Base-by-base conservation (phyloP, 2,329 filamentous ascomycete species). In the Verticillium longisporum region DNA sequence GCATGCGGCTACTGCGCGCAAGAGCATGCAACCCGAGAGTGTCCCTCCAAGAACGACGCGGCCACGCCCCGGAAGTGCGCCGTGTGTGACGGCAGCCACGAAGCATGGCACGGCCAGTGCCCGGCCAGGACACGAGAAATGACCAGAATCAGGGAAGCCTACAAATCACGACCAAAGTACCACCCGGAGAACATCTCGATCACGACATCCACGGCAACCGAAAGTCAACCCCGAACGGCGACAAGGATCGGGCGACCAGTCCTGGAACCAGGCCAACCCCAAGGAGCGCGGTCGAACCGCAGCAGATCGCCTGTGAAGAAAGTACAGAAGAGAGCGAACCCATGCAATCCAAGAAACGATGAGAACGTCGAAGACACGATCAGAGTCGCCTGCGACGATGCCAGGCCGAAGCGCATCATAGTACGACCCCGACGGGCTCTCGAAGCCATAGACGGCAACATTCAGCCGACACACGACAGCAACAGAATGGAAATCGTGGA, bases 1-100 rank as follows among this genome's bases (percentile, higher is more conserved):
- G 54, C 21, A 64, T 62, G 54, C 56, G 58, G 61, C 59, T 62
- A 62, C 57, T 62, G 18, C 33, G 41, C 41, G 34, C 37, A 60
- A 60, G 38, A 57, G 56, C 6, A 60, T 18, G 3, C n/a, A 32
- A 60, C 31, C 59, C 31, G 21, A 37, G 38, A 60, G 32, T 60
- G 38, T 26, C 59, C 55, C 14, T 53, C 18, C 3, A 60, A 60
- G 37, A 57, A 32, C 31, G 55, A 60, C 38, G 15, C 11, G 34
- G 26, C 18, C 7, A 36, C 7, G 5, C 55, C 38, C n/a, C 5
- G 32, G 59, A 61, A 61, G 7, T 61, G 18, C 14, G 37, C 41
- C 0, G 41, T n/a, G 15, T 61, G 18, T 38, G 3, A 55, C 14
- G 38, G 54, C 15, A 13, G 56, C 41, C 14, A 60, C 7, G 37